A percentile compares a stretch with the other conserved stretches of the same genome.
phyloP scores from a whole-genome alignment of 257 asterid species.

The Solanum habrochaites region DNA sequence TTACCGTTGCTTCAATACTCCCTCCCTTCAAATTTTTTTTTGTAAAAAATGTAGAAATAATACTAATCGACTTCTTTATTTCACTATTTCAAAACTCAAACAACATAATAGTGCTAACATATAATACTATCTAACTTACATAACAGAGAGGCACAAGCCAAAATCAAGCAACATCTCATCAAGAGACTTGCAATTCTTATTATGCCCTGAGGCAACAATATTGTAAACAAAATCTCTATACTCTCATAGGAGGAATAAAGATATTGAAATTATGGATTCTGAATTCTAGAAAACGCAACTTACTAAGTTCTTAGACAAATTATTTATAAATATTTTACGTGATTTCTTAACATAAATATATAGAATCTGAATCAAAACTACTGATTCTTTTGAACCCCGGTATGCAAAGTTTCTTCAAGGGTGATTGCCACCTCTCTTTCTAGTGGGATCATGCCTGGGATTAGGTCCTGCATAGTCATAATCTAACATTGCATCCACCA shows the following conservation, averaged over 20 bases:
- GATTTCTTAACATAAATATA: background rate
- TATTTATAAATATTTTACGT: background rate
- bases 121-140: background rate
- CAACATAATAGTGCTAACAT: background rate
- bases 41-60: background rate
- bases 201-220: background rate
- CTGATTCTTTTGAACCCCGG: rapidly evolving
- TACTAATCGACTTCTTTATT: background rate
- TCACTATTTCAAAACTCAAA: background rate
- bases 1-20: rapidly evolving
- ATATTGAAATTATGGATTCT: background rate
- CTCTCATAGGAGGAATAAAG: background rate
- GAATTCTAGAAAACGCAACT: background rate
- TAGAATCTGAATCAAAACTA: background rate
- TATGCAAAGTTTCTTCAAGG: conserved; percentile 15
- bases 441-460: conserved; percentile 67
- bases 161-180: background rate
- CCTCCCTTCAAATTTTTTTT: no score
- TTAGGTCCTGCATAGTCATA: conserved; percentile 67
- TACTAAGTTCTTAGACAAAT: rapidly evolving
- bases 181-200: background rate
- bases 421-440: conserved; percentile 43
- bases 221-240: background rate
- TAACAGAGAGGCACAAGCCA: background rate
- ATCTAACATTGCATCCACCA: conserved; percentile 26